These are phyloP conservation scores for Bruguiera parviflora DNA, from an alignment of 345 rosid species.

Conservation along the genomic window DNA sequence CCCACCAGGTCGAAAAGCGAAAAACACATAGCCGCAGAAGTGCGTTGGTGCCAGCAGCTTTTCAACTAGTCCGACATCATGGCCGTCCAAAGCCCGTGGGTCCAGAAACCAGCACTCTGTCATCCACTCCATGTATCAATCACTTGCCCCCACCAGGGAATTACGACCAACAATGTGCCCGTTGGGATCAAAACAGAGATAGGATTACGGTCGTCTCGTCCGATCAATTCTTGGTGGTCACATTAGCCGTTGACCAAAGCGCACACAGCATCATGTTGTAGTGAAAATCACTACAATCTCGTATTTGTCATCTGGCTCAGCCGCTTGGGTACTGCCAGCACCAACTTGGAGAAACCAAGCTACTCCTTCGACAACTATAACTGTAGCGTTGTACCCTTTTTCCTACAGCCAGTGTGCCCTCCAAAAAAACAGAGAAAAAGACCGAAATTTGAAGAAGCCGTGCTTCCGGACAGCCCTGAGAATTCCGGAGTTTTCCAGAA, in stretches of 20 bases:
- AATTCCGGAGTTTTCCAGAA: neutral
- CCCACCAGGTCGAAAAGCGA: neutral
- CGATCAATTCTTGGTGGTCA: too few relatives aligned
- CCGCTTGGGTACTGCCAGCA: too few relatives aligned
- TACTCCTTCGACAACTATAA: too few relatives aligned
- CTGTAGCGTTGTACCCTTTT: too few relatives aligned
- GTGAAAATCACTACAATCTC: too few relatives aligned
- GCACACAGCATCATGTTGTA: too few relatives aligned
- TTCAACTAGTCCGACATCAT: neutral
- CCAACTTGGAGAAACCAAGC: too few relatives aligned
- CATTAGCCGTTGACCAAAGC: too few relatives aligned
- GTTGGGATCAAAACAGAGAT: neutral
- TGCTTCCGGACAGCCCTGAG: neutral
- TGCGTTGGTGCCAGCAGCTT: neutral
- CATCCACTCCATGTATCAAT: conserved; percentile 22
- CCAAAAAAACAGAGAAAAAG: neutral
- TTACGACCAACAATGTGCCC: neutral
- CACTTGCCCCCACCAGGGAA: conserved; percentile 7
- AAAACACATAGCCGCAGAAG: conserved; percentile 13
- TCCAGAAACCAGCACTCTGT: conserved; percentile 14
- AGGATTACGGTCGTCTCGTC: too few relatives aligned
- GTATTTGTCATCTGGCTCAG: too few relatives aligned
- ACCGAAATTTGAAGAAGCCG: neutral
- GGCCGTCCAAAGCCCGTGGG: conserved; percentile 1
- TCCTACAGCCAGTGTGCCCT: too few relatives aligned